phyloP scores from a whole-genome alignment of 495 filamentous ascomycete species.

The Daldinia caldariorum region DNA sequence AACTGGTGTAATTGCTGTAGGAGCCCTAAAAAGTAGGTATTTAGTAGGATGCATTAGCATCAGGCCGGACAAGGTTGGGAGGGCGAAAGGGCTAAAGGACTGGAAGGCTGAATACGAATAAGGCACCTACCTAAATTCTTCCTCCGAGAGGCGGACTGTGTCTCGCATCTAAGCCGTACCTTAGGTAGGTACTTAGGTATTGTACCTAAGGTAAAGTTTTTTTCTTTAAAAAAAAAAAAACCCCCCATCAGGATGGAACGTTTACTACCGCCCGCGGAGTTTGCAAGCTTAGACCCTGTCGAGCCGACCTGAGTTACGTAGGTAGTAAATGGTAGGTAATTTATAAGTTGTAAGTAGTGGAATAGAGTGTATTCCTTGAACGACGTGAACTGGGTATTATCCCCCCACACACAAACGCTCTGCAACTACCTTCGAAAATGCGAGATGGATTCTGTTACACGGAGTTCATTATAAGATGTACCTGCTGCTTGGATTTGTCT shows the following conservation, averaged over 20 bases:
- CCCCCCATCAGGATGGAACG: conserved; percentile 39
- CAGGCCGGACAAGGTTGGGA: neutral
- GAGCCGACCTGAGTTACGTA: conserved; percentile 17
- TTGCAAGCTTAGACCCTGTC: conserved; percentile 35
- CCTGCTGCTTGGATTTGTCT: conserved; percentile 7
- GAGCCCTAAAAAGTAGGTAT: neutral
- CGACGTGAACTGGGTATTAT: conserved; percentile 14
- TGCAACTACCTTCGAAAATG: conserved; percentile 18
- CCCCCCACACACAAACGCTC: conserved; percentile 17
- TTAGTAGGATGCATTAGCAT: conserved; percentile 20
- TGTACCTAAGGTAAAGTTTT: conserved; percentile 11
- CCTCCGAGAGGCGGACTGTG: conserved; percentile 7
- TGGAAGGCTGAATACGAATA: conserved; percentile 14
- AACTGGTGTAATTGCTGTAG: neutral
- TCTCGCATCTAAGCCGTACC: conserved; percentile 4
- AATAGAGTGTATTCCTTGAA: neutral
- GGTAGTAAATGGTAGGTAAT: conserved; percentile 5
- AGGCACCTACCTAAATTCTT: conserved; percentile 9
- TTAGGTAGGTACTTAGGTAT: too few relatives aligned
- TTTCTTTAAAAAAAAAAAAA: too few relatives aligned
- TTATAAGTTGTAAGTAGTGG: neutral
- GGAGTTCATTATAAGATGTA: conserved; percentile 12
- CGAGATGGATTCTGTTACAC: conserved; percentile 13
- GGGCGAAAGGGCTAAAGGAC: neutral
- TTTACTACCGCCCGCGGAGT: conserved; percentile 26